Evolutionary conservation across 2,329 filamentous ascomycete genomes (phyloP).

Genomic region (Phyllosticta citribraziliensis): DNA sequence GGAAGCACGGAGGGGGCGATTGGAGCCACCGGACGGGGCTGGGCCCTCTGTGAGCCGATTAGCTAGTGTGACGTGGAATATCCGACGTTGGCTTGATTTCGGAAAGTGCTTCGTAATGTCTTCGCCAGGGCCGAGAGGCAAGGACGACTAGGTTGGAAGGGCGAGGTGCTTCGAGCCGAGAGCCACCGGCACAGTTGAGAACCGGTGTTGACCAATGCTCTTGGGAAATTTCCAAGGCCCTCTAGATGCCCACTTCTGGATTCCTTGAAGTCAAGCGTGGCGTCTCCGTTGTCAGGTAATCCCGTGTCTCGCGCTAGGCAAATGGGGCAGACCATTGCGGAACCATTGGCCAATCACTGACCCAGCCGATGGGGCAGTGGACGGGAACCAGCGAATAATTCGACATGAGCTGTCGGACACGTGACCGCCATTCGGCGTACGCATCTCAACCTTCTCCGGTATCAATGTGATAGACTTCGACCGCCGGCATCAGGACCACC

Average conservation of each 20-base stretch:
- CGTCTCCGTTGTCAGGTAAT: slow-evolving; percentile 3
- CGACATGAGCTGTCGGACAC: slow-evolving; percentile 26
- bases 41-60: slow-evolving; percentile 10
- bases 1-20: slow-evolving; percentile 11
- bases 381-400: slow-evolving; percentile 14
- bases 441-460: slow-evolving; percentile 23
- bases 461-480: slow-evolving; percentile 24
- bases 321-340: background rate
- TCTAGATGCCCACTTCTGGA: slow-evolving; percentile 3
- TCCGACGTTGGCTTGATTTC: slow-evolving; percentile 10
- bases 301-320: slow-evolving; percentile 8
- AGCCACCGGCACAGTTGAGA: slow-evolving; percentile 10
- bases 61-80: slow-evolving; percentile 10
- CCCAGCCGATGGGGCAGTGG: background rate
- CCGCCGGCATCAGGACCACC: slow-evolving; percentile 18
- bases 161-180: slow-evolving; percentile 9
- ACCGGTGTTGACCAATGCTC: slow-evolving; percentile 19
- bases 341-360: slow-evolving; percentile 5
- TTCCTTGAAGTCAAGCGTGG: slow-evolving; percentile 7
- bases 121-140: slow-evolving; percentile 4
- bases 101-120: slow-evolving; percentile 10
- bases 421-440: slow-evolving; percentile 28
- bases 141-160: slow-evolving; percentile 5
- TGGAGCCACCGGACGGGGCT: slow-evolving; percentile 5
- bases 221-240: slow-evolving; percentile 7